Conservation (phyloP, 441 rosid genomes). For the Populus trichocarpa region DNA sequence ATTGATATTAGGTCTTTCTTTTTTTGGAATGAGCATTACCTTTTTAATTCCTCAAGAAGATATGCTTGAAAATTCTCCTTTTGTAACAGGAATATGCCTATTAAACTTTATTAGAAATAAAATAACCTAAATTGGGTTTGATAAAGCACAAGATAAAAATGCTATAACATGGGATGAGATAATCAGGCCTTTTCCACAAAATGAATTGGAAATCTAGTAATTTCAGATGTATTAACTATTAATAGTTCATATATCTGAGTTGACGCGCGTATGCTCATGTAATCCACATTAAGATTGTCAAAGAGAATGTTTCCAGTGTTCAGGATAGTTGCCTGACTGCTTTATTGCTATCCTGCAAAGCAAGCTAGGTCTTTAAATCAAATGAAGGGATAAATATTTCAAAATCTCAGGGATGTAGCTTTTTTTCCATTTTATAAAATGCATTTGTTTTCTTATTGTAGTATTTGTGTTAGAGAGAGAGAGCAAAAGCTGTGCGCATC, state of each 20-base stretch:
- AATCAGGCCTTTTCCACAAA: not conserved
- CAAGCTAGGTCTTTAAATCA: not conserved
- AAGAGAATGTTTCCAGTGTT: not conserved
- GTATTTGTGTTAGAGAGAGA: not conserved
- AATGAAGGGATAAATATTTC: not conserved
- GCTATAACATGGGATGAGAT: not conserved
- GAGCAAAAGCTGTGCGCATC: not conserved
- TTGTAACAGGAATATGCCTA: not conserved
- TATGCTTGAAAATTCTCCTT: not conserved
- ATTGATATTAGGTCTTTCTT: not conserved
- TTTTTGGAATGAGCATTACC: not conserved
- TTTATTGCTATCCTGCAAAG: not conserved
- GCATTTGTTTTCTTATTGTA: not conserved
- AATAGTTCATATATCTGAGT: not conserved
- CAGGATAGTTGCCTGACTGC: not conserved
- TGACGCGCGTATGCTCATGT: not conserved
- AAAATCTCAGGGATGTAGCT: too few relatives aligned
- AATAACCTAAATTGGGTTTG: not conserved
- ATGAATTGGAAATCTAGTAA: not conserved
- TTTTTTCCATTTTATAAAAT: not conserved
- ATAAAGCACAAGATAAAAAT: not conserved
- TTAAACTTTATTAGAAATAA: not conserved
- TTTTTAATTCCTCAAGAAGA: not conserved
- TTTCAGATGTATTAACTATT: not conserved
- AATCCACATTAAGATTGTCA: not conserved